A percentile compares a stretch with the other conserved stretches of the same genome.
Conservation (phyloP, 371 early-diverging fungal species). For the Entomophthora muscae region DNA sequence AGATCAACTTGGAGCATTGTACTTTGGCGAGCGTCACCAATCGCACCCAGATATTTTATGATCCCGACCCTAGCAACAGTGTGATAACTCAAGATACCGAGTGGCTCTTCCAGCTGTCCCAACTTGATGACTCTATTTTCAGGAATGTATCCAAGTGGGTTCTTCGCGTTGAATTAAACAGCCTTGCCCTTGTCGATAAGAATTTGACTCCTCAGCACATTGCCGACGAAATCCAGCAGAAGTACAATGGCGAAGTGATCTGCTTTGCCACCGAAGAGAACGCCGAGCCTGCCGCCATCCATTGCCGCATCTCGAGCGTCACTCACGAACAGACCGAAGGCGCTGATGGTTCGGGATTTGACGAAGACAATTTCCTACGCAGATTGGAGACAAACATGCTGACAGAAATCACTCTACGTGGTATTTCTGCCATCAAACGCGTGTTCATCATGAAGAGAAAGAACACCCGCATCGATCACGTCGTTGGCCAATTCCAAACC, state of each 20-base stretch:
- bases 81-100: conserved; percentile 84
- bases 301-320: conserved; percentile 69
- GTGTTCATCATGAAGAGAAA: conserved; percentile 83
- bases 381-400: conserved; percentile 72
- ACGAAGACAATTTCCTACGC: conserved; percentile 82
- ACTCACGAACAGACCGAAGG: conserved; percentile 29
- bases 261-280: conserved; percentile 48
- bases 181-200: conserved; percentile 78
- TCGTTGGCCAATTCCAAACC: conserved; percentile 45
- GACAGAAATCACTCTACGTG: conserved; percentile 71
- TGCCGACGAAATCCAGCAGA: conserved; percentile 43
- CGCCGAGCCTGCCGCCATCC: conserved; percentile 91
- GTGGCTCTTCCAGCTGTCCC: conserved; percentile 70
- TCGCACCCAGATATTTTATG: conserved; percentile 90
- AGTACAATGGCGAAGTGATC: conserved; percentile 36
- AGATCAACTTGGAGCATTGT: conserved; percentile 83
- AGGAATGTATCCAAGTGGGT: conserved; percentile 80
- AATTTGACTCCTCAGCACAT: conserved; percentile 70
- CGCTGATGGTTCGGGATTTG: conserved; percentile 37
- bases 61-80: conserved; percentile 81
- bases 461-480: conserved; percentile 21
- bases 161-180: conserved; percentile 80
- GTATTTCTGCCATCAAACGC: conserved; percentile 75
- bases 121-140: conserved; percentile 18
- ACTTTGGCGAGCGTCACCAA: conserved; percentile 70